Percentiles rank a stretch among this genome's conserved stretches.
Evolutionary conservation across 1,284 basidiomycete species (phyloP).

Genomic region (Pterulicium gracile): DNA sequence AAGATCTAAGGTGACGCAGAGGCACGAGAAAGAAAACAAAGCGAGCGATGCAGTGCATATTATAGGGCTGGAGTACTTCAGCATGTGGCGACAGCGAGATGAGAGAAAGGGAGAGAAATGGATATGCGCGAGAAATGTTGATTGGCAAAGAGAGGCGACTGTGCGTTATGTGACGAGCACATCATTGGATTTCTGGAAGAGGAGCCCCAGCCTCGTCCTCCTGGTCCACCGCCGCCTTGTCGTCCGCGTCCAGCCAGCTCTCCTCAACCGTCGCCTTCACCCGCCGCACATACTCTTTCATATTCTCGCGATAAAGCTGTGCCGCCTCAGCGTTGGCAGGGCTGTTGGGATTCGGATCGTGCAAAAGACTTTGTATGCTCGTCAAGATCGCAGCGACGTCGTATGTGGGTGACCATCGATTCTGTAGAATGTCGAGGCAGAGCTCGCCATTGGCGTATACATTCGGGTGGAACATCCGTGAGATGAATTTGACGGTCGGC

Average conservation of each 20-base stretch:
- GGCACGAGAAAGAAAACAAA: too few relatives aligned
- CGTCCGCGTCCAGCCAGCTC: slow-evolving; percentile 81
- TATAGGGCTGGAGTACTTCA: too few relatives aligned
- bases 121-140: too few relatives aligned
- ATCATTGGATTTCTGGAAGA: too few relatives aligned
- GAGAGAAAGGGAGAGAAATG: too few relatives aligned
- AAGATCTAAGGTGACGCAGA: too few relatives aligned
- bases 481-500: slow-evolving; percentile 93
- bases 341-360: slow-evolving; percentile 97
- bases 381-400: slow-evolving; percentile 98
- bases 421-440: slow-evolving; percentile 96
- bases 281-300: slow-evolving; percentile 93
- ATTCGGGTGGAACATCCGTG: slow-evolving; percentile 98
- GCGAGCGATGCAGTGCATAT: too few relatives aligned
- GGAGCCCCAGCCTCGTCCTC: slow-evolving; percentile 10
- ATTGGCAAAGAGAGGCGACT: too few relatives aligned
- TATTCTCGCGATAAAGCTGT: slow-evolving; percentile 92
- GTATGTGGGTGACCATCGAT: slow-evolving; percentile 96
- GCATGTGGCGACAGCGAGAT: too few relatives aligned
- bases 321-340: slow-evolving; percentile 98
- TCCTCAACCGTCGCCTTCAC: slow-evolving; percentile 90
- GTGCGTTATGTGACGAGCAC: too few relatives aligned
- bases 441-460: slow-evolving; percentile 98
- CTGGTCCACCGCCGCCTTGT: slow-evolving; percentile 37
- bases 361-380: slow-evolving; percentile 88